phyloP scores from a whole-genome alignment of 352 stramenopile species.

The Globisporangium cystogenes region DNA sequence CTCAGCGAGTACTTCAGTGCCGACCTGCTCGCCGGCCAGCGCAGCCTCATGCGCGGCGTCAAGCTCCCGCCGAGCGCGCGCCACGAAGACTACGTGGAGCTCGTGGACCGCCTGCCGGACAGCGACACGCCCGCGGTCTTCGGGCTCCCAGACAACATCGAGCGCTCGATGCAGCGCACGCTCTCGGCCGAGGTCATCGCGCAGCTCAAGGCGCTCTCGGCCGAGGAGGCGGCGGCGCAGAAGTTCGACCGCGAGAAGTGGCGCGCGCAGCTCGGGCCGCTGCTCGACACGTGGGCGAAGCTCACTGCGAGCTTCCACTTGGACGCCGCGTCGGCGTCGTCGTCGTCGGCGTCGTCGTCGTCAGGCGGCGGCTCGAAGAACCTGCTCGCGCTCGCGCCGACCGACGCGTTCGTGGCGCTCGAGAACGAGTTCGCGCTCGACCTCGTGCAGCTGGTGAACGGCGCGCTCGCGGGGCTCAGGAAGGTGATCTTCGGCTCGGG shows the following conservation, averaged over 20 bases:
- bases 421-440: constrained; percentile 85
- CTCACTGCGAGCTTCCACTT: constrained; percentile 59
- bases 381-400: constrained; percentile 49
- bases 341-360: neutral
- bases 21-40: constrained; percentile 68
- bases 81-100: constrained; percentile 59
- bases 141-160: constrained; percentile 92
- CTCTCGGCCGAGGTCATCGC: constrained; percentile 78
- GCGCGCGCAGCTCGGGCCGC: constrained; percentile 79
- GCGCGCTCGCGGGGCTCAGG: constrained; percentile 66
- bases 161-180: constrained; percentile 90
- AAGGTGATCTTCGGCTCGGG: constrained; percentile 91
- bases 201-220: constrained; percentile 82
- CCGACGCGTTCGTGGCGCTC: constrained; percentile 88
- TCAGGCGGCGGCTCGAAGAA: constrained; percentile 19
- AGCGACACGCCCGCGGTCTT: constrained; percentile 83
- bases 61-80: constrained; percentile 64
- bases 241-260: constrained; percentile 93
- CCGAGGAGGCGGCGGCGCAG: constrained; percentile 42
- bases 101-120: constrained; percentile 75
- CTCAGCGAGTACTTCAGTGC: constrained; percentile 83
- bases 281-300: constrained; percentile 89
- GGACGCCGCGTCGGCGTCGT: constrained; percentile 12
- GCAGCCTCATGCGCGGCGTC: constrained; percentile 49
- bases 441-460: constrained; percentile 67